Conservation (phyloP, 1,139 yeast species). For the Suhomyces kunorum region DNA sequence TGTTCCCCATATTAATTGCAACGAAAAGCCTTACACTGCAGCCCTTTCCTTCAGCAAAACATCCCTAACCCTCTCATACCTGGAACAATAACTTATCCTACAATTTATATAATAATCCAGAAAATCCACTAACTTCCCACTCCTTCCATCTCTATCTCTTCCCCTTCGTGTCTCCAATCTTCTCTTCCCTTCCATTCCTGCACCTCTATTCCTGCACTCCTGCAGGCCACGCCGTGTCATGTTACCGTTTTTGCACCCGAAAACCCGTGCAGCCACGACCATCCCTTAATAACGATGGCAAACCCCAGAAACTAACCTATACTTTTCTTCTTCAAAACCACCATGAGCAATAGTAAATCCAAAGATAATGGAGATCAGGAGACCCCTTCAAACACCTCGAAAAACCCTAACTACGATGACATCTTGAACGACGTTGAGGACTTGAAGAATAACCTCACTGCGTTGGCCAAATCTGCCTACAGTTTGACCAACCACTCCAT, state of each 20-base stretch:
- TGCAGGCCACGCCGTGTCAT: too few relatives aligned
- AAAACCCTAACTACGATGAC: slow-evolving; percentile 17
- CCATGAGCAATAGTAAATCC: neutral
- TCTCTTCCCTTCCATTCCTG: neutral
- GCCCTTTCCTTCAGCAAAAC: too few relatives aligned
- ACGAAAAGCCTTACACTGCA: too few relatives aligned
- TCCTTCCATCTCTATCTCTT: too few relatives aligned
- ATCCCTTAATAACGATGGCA: slow-evolving; percentile 4
- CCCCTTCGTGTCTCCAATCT: neutral
- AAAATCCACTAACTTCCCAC: too few relatives aligned
- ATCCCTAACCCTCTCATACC: too few relatives aligned
- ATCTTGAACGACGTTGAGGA: slow-evolving; percentile 23
- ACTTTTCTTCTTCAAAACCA: neutral
- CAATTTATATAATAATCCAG: too few relatives aligned
- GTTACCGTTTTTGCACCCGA: slow-evolving; percentile 5
- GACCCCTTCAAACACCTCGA: neutral
- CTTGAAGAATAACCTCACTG: slow-evolving; percentile 19
- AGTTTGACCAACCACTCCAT: slow-evolving; percentile 29
- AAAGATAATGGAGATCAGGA: neutral
- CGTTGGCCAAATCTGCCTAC: slow-evolving; percentile 22
- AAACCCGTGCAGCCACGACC: slow-evolving; percentile 2
- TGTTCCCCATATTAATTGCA: too few relatives aligned
- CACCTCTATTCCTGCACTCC: too few relatives aligned
- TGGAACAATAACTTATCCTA: too few relatives aligned
- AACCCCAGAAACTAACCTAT: neutral